These are phyloP conservation scores for Polyrhizophydium stewartii DNA, from an alignment of 371 early-diverging fungal species.

Conservation along the genomic window DNA sequence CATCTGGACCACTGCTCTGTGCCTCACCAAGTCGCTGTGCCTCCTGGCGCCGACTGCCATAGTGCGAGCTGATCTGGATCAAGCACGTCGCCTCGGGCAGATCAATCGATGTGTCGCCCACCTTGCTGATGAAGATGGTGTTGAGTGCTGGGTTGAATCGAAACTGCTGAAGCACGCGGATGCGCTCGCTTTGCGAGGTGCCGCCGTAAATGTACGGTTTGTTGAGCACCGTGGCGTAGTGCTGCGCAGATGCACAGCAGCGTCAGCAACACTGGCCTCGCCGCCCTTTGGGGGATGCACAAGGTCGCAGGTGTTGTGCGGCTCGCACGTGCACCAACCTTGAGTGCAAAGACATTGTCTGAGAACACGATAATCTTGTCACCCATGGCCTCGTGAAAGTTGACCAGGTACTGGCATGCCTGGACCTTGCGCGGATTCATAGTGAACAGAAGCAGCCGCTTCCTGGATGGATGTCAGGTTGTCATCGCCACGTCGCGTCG, in stretches of 20 bases:
- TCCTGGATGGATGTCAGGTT: conserved; percentile 36
- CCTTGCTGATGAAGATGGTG: conserved; percentile 98
- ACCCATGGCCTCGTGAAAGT: conserved; percentile 91
- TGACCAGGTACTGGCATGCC: conserved; percentile 96
- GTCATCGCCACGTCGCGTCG: background rate
- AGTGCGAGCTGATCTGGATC: conserved; percentile 98
- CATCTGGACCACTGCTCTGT: too few relatives aligned
- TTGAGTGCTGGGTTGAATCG: conserved; percentile 79
- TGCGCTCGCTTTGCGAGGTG: conserved; percentile 94
- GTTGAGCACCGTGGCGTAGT: conserved; percentile 87
- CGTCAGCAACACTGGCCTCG: background rate
- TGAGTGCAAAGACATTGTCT: conserved; percentile 98
- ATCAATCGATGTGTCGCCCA: conserved; percentile 99
- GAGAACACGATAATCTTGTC: conserved; percentile 99
- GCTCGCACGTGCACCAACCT: conserved; percentile 42
- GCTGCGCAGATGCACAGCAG: too few relatives aligned
- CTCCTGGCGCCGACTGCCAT: conserved; percentile 98
- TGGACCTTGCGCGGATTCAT: conserved; percentile 99
- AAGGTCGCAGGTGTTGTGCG: background rate
- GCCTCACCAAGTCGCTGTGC: conserved; percentile 87
- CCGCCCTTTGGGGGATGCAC: background rate
- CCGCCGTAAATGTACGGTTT: conserved; percentile 98
- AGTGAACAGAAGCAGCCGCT: conserved; percentile 84
- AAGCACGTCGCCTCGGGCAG: conserved; percentile 99
- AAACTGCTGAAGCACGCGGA: conserved; percentile 92